Conservation (phyloP, 345 rosid species). For the Aquilaria malaccensis region DNA sequence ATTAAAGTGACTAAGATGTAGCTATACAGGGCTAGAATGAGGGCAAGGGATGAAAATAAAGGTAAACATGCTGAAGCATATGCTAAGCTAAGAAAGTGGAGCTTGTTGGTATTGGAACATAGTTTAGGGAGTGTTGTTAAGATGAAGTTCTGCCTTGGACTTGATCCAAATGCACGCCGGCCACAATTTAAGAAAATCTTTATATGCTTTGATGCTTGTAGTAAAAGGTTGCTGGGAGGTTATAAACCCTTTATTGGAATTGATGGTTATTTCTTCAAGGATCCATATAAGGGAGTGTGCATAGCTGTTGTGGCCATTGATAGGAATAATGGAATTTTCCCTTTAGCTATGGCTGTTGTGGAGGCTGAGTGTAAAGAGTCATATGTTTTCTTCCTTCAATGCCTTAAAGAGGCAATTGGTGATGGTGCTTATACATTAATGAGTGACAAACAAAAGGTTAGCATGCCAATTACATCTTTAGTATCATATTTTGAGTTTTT, state of each 20-base stretch:
- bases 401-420: neutral
- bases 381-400: neutral
- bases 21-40: neutral
- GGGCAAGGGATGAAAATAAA: neutral
- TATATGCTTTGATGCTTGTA: neutral
- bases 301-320: neutral
- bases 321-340: neutral
- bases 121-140: no score
- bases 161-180: no score
- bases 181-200: neutral
- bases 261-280: constrained; percentile 1
- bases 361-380: neutral
- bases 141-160: no score
- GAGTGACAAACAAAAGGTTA: neutral
- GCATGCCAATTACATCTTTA: neutral
- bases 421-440: neutral
- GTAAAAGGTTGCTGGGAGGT: neutral
- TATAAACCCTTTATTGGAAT: neutral
- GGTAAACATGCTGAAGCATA: neutral
- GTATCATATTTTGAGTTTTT: neutral
- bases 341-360: neutral
- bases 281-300: neutral
- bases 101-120: no score
- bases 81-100: no score
- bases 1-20: neutral